phyloP scores from a whole-genome alignment of 2,329 filamentous ascomycete species.

The Onygenales sp. region DNA sequence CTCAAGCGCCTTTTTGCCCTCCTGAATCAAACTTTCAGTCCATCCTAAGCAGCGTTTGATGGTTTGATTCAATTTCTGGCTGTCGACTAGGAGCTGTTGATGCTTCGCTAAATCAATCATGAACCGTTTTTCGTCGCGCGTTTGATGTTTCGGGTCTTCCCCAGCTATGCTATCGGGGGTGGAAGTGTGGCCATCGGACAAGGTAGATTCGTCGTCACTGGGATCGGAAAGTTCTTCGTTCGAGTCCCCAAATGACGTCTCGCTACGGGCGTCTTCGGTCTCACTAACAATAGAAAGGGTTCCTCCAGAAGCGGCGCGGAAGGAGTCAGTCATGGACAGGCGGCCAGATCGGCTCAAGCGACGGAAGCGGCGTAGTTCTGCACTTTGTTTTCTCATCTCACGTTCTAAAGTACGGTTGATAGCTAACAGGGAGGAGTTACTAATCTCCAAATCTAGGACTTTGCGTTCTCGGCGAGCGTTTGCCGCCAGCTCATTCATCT shows the following conservation, averaged over 20 bases:
- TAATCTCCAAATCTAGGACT: conserved; percentile 92
- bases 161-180: conserved; percentile 25
- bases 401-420: conserved; percentile 91
- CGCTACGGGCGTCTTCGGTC: conserved; percentile 26
- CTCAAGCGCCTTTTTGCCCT: conserved; percentile 76
- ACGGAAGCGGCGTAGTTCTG: conserved; percentile 75
- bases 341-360: conserved; percentile 75
- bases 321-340: conserved; percentile 50
- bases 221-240: conserved; percentile 29
- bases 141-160: conserved; percentile 45
- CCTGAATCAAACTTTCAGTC: conserved; percentile 82
- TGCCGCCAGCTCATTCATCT: conserved; percentile 67
- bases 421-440: conserved; percentile 85
- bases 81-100: conserved; percentile 77
- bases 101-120: conserved; percentile 79
- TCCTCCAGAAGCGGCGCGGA: conserved; percentile 37
- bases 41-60: conserved; percentile 80
- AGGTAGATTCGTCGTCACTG: conserved; percentile 28
- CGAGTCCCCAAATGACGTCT: conserved; percentile 21
- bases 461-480: conserved; percentile 88
- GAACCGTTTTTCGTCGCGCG: conserved; percentile 72
- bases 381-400: conserved; percentile 81
- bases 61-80: conserved; percentile 91
- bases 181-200: conserved; percentile 28
- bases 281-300: conserved; percentile 39